A percentile compares a stretch with the other conserved stretches of the same genome.
Evolutionary conservation across 352 stramenopile genomes (phyloP).

Genomic region (Phytopythium cucurbitacearum): DNA sequence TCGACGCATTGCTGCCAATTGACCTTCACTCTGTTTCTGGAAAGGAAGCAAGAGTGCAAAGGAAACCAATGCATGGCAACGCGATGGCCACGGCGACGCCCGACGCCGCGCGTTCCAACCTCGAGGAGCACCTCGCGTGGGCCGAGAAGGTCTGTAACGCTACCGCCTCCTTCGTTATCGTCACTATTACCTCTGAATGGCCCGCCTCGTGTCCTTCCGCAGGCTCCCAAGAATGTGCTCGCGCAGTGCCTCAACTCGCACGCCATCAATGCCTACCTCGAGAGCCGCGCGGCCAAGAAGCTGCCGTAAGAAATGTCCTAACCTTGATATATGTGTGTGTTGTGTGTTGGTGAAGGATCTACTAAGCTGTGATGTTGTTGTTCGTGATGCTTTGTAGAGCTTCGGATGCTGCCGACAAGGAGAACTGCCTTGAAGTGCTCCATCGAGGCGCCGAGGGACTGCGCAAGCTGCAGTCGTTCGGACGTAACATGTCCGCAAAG

Average conservation of each 20-base stretch:
- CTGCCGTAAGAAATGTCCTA: conserved; percentile 22
- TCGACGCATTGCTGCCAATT: not conserved
- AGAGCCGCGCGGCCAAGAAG: conserved; percentile 45
- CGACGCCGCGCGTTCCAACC: conserved; percentile 31
- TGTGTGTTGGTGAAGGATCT: not conserved
- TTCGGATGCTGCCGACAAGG: conserved; percentile 17
- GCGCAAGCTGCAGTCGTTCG: conserved; percentile 27
- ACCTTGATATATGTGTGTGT: conserved; percentile 4
- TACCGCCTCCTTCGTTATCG: not conserved
- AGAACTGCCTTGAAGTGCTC: conserved; percentile 43
- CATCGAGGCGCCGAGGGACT: conserved; percentile 36
- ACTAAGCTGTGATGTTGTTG: conserved; percentile 1
- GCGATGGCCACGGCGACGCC: not conserved
- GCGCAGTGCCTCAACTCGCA: conserved; percentile 80
- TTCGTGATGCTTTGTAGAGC: not conserved
- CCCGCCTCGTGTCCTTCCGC: no score
- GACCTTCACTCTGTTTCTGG: not conserved
- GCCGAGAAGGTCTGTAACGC: conserved; percentile 32
- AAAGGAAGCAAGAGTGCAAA: conserved; percentile 2
- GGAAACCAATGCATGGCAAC: not conserved
- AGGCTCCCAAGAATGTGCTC: conserved; percentile 39
- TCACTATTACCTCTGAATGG: not conserved
- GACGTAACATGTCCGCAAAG: conserved; percentile 18
- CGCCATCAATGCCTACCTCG: conserved; percentile 68
- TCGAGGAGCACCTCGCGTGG: conserved; percentile 65